A percentile compares a stretch with the other conserved stretches of the same genome.
phyloP scores from a whole-genome alignment of 2,329 filamentous ascomycete species.

The Aspergillus fructus region DNA sequence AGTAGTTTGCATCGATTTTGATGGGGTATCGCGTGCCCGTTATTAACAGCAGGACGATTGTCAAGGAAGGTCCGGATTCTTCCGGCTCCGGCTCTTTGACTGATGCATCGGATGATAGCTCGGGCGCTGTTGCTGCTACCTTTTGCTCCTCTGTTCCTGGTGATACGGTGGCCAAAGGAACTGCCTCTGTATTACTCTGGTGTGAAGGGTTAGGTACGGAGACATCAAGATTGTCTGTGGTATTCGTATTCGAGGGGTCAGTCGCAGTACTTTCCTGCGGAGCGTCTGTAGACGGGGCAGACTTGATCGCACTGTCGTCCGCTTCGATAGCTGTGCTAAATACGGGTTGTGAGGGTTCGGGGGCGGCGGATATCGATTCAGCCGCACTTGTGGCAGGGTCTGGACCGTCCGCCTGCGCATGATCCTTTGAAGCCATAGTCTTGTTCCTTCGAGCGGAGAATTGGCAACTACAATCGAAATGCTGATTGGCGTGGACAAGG shows the following conservation, averaged over 20 bases:
- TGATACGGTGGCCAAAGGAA: slow-evolving; percentile 14
- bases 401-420: slow-evolving; percentile 21
- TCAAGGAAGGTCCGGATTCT: slow-evolving; percentile 36
- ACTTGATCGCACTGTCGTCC: slow-evolving; percentile 10
- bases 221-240: slow-evolving; percentile 25
- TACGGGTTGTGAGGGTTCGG: slow-evolving; percentile 21
- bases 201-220: slow-evolving; percentile 17
- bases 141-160: slow-evolving; percentile 26
- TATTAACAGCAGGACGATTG: slow-evolving; percentile 78
- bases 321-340: slow-evolving; percentile 15
- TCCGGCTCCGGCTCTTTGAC: slow-evolving; percentile 40
- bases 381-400: slow-evolving; percentile 15
- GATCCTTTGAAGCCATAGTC: slow-evolving; percentile 23
- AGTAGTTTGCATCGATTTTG: slow-evolving; percentile 82
- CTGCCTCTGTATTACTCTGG: slow-evolving; percentile 13
- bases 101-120: slow-evolving; percentile 25
- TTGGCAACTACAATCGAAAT: not conserved
- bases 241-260: slow-evolving; percentile 16
- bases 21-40: slow-evolving; percentile 84
- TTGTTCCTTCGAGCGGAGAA: not conserved
- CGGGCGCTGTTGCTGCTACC: slow-evolving; percentile 14
- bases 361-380: slow-evolving; percentile 17
- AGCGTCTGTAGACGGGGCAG: slow-evolving; percentile 15
- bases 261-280: slow-evolving; percentile 9
- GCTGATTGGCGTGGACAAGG: not conserved